Conservation (phyloP, 1,284 basidiomycete species). For the Fomitiporia mediterranea region DNA sequence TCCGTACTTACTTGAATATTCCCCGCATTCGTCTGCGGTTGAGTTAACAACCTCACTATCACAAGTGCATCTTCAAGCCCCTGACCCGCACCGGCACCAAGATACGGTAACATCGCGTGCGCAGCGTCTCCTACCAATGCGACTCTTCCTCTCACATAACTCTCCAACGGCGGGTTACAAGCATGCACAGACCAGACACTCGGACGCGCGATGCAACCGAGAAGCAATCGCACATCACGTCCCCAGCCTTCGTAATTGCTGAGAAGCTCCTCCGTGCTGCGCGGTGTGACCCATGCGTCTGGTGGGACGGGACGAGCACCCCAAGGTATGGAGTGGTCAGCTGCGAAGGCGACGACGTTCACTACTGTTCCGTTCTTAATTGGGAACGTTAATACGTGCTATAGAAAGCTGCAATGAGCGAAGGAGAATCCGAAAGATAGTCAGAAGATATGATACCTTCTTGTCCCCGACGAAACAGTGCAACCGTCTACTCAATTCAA, state of each 20-base stretch:
- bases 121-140: slow-evolving; percentile 58
- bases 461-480: slow-evolving; percentile 39
- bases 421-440: neutral
- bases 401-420: neutral
- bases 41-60: slow-evolving; percentile 44
- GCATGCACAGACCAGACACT: slow-evolving; percentile 59
- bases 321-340: slow-evolving; percentile 35
- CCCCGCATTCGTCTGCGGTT: slow-evolving; percentile 38
- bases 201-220: slow-evolving; percentile 44
- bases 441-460: slow-evolving; percentile 32
- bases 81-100: slow-evolving; percentile 61
- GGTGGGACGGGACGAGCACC: slow-evolving; percentile 35
- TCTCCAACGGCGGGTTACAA: slow-evolving; percentile 44
- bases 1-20: slow-evolving; percentile 43
- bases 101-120: slow-evolving; percentile 56
- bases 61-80: slow-evolving; percentile 57
- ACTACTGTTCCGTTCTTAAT: slow-evolving; percentile 43
- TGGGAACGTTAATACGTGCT: slow-evolving; percentile 58
- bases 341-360: slow-evolving; percentile 50
- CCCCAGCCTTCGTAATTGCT: slow-evolving; percentile 47
- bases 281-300: slow-evolving; percentile 42
- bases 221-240: slow-evolving; percentile 39
- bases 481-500: slow-evolving; percentile 33
- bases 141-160: slow-evolving; percentile 43
- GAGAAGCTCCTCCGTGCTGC: slow-evolving; percentile 41